These are phyloP conservation scores for Thuidium tamariscinum DNA, from an alignment of 225 moss, liverwort and hornwort genomes.

Conservation along the genomic window DNA sequence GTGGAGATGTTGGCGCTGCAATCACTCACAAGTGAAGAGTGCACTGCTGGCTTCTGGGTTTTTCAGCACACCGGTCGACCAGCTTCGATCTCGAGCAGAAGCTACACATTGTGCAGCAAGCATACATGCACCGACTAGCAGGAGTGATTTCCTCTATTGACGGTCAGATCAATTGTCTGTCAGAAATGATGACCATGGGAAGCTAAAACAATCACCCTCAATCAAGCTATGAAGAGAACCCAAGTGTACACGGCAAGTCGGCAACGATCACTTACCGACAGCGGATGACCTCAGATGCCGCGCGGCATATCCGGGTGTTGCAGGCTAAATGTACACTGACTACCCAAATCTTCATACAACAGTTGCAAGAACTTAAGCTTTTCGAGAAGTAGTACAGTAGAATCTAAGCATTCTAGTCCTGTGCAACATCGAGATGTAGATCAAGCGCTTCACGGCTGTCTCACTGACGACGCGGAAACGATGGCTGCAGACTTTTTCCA, in stretches of 20 bases:
- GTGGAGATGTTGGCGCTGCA: neutral
- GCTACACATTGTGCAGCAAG: neutral
- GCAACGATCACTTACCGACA: neutral
- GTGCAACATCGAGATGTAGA: neutral
- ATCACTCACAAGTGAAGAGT: neutral
- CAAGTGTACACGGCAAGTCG: neutral
- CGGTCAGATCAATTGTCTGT: neutral
- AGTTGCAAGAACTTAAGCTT: neutral
- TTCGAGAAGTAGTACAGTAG: neutral
- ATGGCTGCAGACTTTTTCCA: neutral
- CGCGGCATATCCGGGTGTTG: neutral
- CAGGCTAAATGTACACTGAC: neutral
- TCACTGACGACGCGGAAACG: neutral
- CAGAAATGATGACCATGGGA: neutral
- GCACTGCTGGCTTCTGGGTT: too few species aligned
- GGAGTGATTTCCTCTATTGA: neutral
- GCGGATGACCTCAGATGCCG: neutral
- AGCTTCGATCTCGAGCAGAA: neutral
- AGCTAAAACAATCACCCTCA: neutral
- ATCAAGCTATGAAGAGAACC: neutral
- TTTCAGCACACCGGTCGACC: neutral
- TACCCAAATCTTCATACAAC: neutral
- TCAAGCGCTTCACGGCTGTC: too few species aligned
- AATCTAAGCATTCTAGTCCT: neutral
- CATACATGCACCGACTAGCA: neutral